Evolutionary conservation across 768 basidiomycete genomes (phyloP), one percentile per base, ranked within the genome.

Genomic region (Lentinula guzmanii): DNA sequence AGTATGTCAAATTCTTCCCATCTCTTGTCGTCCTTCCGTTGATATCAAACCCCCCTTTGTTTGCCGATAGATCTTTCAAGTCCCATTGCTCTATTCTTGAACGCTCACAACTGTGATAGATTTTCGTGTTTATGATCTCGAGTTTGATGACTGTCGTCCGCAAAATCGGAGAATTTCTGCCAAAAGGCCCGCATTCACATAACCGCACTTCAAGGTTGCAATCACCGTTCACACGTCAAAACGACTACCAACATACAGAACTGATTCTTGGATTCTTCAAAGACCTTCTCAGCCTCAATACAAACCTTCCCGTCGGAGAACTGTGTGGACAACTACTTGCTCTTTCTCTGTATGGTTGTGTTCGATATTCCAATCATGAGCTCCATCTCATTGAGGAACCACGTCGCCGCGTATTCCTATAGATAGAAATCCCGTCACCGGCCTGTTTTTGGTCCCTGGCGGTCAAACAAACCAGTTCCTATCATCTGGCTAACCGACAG

Each of bases 141-240:
- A 56, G 55, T 18, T 16, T 24, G n/a, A 11, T 39, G 10, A 4
- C 3, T 39, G 15, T 56, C 8, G 55, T 33, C 55, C 41, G 55
- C 18, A 10, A 41, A 43, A 39, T 41, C 55, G 55, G 24, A 39
- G 16, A 41, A 35, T 16, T 10, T n/a, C 34, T 46, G 5, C 8
- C n/a, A 9, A 18, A 45, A 15, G 43, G 24, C 24, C 24, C 24
- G 24, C 24, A 24, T 24, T 24, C 24, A 24, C 24, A 24, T 24
- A 24, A 45, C 18, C 45, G 55, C 55, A 56, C 55, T 41, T 21
- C 24, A 21, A 46, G 35, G 18, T 39, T 28, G 55, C 41, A 56
- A 56, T 43, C 55, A 41, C 55, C 55, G 55, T 56, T 56, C 55
- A 56, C 55, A 56, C 41, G 55, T 56, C 55, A 56, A 56, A 41